Evolutionary conservation across 768 basidiomycete genomes (phyloP).

Genomic region (Mycena crocata): DNA sequence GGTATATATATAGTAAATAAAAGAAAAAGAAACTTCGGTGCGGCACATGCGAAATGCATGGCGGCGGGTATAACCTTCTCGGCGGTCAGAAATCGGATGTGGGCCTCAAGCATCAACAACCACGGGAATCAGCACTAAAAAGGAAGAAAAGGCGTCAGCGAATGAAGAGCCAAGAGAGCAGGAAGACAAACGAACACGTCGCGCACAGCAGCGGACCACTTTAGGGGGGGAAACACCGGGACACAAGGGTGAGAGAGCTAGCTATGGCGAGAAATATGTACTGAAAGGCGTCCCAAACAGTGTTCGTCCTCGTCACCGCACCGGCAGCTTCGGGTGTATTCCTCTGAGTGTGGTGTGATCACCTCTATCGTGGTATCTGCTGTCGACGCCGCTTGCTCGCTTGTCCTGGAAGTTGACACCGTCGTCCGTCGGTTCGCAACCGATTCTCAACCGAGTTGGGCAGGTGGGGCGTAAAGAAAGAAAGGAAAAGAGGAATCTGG

Average conservation of each 20-base stretch:
- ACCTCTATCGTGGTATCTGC: not conserved
- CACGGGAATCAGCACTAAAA: constrained; percentile 6
- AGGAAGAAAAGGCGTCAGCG: not conserved
- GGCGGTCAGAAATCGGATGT: not conserved
- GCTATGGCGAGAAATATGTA: constrained; percentile 5
- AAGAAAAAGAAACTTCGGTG: not conserved
- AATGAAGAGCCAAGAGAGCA: not conserved
- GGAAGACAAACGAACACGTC: constrained; percentile 1
- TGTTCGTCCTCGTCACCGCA: constrained; percentile 2
- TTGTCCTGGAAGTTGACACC: constrained; percentile 7
- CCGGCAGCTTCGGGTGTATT: constrained; percentile 4
- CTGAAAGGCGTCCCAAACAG: constrained; percentile 3
- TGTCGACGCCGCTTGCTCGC: constrained; percentile 3
- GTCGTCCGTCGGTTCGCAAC: not conserved
- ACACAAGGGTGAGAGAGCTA: not conserved
- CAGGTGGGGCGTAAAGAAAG: not conserved
- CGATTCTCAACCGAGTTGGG: not conserved
- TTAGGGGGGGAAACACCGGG: not conserved
- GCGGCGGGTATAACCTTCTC: too few species aligned
- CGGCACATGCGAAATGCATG: not conserved
- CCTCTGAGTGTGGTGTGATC: not conserved
- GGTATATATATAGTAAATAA: not conserved
- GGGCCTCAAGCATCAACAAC: not conserved
- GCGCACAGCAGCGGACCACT: not conserved
- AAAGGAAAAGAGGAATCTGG: not conserved